phyloP scores from a whole-genome alignment of 495 filamentous ascomycete genomes.

The Penicillium argentinense region DNA sequence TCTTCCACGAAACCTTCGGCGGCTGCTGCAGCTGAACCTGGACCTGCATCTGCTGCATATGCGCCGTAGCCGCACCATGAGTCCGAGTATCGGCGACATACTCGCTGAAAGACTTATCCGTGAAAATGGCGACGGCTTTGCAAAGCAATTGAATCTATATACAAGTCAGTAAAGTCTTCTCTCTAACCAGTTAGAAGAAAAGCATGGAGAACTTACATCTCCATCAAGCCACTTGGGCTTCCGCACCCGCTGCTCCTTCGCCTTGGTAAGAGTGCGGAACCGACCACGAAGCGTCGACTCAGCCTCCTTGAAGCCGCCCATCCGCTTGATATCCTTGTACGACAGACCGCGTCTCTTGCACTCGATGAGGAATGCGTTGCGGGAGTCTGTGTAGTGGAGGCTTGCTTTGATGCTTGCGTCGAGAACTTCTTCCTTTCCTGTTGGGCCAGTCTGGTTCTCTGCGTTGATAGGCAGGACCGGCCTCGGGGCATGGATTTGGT shows the following conservation, averaged over 20 bases:
- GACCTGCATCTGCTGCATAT: neutral
- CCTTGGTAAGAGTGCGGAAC: conserved; percentile 76
- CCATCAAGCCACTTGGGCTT: conserved; percentile 73
- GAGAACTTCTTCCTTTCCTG: neutral
- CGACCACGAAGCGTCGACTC: conserved; percentile 87
- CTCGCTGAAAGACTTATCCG: conserved; percentile 8
- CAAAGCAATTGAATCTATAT: conserved; percentile 38
- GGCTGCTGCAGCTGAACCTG: conserved; percentile 5
- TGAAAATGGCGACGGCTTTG: conserved; percentile 39
- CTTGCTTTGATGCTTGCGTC: conserved; percentile 2
- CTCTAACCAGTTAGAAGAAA: neutral
- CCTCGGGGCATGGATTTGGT: too few relatives aligned
- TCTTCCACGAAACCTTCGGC: conserved; percentile 77
- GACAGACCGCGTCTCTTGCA: conserved; percentile 65
- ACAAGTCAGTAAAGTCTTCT: too few relatives aligned
- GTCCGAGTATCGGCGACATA: neutral
- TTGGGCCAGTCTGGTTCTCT: too few relatives aligned
- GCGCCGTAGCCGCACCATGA: neutral
- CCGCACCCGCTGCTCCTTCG: conserved; percentile 68
- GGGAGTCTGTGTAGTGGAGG: conserved; percentile 27
- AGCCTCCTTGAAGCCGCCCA: conserved; percentile 69
- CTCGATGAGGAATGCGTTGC: conserved; percentile 65
- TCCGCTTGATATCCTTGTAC: conserved; percentile 74
- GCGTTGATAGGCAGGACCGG: too few relatives aligned
- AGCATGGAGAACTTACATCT: conserved; percentile 62